Percentiles rank a stretch among this genome's conserved stretches.
Conservation (phyloP, 768 basidiomycete genomes). For the Calocybe indica region DNA sequence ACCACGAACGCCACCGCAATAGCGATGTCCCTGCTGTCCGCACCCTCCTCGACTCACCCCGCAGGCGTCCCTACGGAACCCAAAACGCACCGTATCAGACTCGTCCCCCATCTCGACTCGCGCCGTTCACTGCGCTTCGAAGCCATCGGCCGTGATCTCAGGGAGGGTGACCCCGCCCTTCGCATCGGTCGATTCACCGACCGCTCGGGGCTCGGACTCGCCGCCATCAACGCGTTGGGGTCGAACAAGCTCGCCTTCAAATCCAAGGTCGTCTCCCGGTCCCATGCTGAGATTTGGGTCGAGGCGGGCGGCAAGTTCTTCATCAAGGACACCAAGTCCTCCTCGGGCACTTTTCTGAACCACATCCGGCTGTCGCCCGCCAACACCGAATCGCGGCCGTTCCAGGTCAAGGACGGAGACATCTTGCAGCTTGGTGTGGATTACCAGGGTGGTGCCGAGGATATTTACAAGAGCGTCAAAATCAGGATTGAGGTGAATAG, state of each 20-base stretch:
- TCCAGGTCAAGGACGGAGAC: slow-evolving; percentile 86
- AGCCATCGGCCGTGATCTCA: slow-evolving; percentile 82
- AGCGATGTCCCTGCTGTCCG: not conserved
- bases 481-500: slow-evolving; percentile 85
- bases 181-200: slow-evolving; percentile 96
- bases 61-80: slow-evolving; percentile 5
- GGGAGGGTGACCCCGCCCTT: slow-evolving; percentile 59
- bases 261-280: slow-evolving; percentile 89
- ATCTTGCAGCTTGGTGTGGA: slow-evolving; percentile 94
- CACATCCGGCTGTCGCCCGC: slow-evolving; percentile 86
- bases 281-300: slow-evolving; percentile 93
- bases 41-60: not conserved
- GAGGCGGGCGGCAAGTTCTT: slow-evolving; percentile 66
- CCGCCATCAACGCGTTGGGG: slow-evolving; percentile 60
- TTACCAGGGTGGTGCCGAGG: slow-evolving; percentile 95
- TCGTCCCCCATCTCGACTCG: slow-evolving; percentile 93
- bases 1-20: slow-evolving; percentile 6
- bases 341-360: slow-evolving; percentile 92
- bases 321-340: slow-evolving; percentile 86
- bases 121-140: slow-evolving; percentile 88
- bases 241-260: slow-evolving; percentile 91
- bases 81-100: slow-evolving; percentile 67
- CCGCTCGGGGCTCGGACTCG: slow-evolving; percentile 59
- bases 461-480: slow-evolving; percentile 96
- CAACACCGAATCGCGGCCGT: slow-evolving; percentile 72